Percentiles rank a stretch among this genome's conserved stretches.
Conservation (phyloP, 2,329 filamentous ascomycete species). For the Ambrosiella xylebori region DNA sequence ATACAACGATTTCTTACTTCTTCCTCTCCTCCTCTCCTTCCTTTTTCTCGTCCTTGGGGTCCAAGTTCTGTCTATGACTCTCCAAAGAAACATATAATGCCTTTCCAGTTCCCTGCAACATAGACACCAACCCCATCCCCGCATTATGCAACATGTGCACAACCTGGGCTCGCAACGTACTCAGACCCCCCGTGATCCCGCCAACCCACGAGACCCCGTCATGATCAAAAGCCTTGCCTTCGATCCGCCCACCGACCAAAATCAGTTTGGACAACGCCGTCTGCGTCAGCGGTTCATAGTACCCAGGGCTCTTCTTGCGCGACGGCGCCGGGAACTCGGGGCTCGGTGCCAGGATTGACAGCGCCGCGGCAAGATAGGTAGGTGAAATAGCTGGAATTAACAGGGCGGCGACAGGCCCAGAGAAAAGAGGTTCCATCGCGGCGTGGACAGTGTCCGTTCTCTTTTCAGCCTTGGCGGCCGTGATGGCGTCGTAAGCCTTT, state of each 20-base stretch:
- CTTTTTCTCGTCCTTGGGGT: conserved; percentile 39
- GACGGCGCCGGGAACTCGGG: conserved; percentile 62
- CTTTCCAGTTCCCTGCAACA: conserved; percentile 65
- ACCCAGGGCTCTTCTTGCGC: conserved; percentile 58
- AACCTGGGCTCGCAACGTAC: conserved; percentile 65
- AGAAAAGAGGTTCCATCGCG: conserved; percentile 56
- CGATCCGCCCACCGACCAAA: conserved; percentile 70
- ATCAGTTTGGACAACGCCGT: conserved; percentile 72
- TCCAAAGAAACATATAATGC: conserved; percentile 81
- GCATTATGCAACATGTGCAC: conserved; percentile 65
- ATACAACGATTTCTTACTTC: not conserved
- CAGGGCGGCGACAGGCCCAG: conserved; percentile 65
- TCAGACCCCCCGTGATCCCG: conserved; percentile 63
- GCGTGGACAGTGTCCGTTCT: conserved; percentile 26
- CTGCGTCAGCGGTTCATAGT: conserved; percentile 66
- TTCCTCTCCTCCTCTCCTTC: conserved; percentile 14
- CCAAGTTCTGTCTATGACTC: conserved; percentile 60
- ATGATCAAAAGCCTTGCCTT: conserved; percentile 67
- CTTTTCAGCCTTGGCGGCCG: conserved; percentile 20
- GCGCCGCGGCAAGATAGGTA: conserved; percentile 61
- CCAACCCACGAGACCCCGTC: conserved; percentile 50
- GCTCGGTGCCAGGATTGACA: conserved; percentile 60
- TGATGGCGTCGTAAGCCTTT: conserved; percentile 33
- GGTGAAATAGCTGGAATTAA: conserved; percentile 72
- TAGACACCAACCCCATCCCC: conserved; percentile 57